These are phyloP conservation scores for Solanum infundibuliforme DNA, from an alignment of 257 asterid genomes.

Conservation along the genomic window DNA sequence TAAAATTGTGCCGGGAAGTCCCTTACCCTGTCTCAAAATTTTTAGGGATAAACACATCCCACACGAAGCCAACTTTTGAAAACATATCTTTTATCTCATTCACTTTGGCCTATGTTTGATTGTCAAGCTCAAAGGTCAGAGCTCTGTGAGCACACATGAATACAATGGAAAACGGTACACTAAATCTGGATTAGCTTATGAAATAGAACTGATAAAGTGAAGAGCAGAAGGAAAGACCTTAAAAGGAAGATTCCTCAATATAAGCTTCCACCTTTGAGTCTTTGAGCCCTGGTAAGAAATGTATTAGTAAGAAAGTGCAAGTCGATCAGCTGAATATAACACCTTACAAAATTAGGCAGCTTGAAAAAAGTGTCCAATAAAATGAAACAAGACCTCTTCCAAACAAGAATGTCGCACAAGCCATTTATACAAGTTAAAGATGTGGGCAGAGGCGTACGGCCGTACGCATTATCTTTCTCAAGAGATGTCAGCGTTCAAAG, in stretches of 20 bases:
- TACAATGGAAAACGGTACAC: neutral
- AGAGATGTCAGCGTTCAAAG: neutral
- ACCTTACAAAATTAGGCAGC: neutral
- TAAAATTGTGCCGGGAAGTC: neutral
- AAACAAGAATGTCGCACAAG: neutral
- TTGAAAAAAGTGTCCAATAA: neutral
- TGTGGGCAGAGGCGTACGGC: neutral
- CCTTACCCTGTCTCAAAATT: slow-evolving; percentile 70
- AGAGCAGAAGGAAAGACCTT: slow-evolving; percentile 37
- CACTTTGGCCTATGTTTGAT: slow-evolving; percentile 53
- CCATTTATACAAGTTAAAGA: neutral
- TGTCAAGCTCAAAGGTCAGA: neutral
- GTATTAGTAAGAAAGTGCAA: neutral
- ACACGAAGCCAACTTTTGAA: slow-evolving; percentile 63
- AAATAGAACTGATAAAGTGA: neutral
- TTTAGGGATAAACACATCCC: slow-evolving; percentile 90
- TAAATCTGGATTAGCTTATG: neutral
- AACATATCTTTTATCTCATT: slow-evolving; percentile 71
- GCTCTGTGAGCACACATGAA: neutral
- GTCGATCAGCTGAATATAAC: neutral
- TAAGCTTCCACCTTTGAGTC: slow-evolving; percentile 88
- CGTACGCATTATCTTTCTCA: neutral
- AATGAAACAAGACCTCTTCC: neutral
- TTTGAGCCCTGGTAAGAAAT: slow-evolving; percentile 73
- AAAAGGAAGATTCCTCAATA: slow-evolving; percentile 89